Conservation (phyloP, 2,329 filamentous ascomycete genomes). For the Diplocarpon mali region DNA sequence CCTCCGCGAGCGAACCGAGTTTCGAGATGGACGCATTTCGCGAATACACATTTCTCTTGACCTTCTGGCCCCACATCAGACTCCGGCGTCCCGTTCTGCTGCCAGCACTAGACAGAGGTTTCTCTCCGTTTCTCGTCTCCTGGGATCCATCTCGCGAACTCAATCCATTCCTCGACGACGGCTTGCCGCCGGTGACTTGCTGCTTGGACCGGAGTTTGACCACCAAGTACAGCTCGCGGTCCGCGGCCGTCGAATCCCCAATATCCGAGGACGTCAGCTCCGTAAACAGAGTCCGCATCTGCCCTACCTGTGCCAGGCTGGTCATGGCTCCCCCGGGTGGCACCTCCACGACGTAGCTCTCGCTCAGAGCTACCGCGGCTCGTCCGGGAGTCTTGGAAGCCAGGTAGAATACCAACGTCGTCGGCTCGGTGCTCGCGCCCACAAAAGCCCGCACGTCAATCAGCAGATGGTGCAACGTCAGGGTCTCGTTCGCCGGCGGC, state of each 20-base stretch:
- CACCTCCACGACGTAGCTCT: constrained; percentile 71
- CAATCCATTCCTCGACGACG: constrained; percentile 18
- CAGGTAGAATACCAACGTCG: constrained; percentile 66
- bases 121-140: constrained; percentile 14
- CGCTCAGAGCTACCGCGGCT: constrained; percentile 59
- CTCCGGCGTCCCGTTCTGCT: constrained; percentile 48
- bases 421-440: constrained; percentile 63
- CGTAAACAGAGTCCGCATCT: constrained; percentile 76
- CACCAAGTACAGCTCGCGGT: constrained; percentile 70
- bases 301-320: constrained; percentile 50
- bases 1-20: constrained; percentile 38
- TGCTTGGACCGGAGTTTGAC: constrained; percentile 50
- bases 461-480: constrained; percentile 67
- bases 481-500: constrained; percentile 53
- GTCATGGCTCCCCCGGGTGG: constrained; percentile 62
- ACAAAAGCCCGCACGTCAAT: constrained; percentile 77
- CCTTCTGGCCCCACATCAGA: constrained; percentile 59
- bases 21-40: constrained; percentile 34
- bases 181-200: constrained; percentile 21
- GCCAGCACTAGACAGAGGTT: constrained; percentile 38
- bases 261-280: constrained; percentile 54
- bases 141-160: constrained; percentile 19
- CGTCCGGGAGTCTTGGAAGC: constrained; percentile 59
- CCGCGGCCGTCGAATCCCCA: constrained; percentile 48
- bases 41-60: constrained; percentile 42